Conservation (phyloP, 129 eudicot species). For the Saposhnikovia divaricata region DNA sequence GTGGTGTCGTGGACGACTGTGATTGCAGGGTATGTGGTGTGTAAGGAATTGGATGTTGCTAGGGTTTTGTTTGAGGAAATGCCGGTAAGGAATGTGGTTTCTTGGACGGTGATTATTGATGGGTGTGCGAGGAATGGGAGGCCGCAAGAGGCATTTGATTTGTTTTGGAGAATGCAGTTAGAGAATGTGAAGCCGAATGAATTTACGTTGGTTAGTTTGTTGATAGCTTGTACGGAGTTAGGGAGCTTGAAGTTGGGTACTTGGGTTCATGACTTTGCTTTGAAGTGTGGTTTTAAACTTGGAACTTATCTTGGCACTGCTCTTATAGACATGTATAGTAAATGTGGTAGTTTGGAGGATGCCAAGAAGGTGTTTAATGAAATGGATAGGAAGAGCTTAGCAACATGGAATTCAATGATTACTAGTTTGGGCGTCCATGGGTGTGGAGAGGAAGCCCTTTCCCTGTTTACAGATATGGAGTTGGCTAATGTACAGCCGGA, state of each 20-base stretch:
- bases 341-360: constrained; percentile 32
- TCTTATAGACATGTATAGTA: constrained; percentile 32
- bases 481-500: constrained; percentile 28
- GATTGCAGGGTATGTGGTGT: constrained; percentile 22
- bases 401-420: constrained; percentile 38
- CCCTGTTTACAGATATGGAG: constrained; percentile 33
- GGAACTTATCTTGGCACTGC: constrained; percentile 27
- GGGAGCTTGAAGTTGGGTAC: constrained; percentile 24
- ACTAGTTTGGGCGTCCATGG: constrained; percentile 36
- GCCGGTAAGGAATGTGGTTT: constrained; percentile 30
- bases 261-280: constrained; percentile 24
- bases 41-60: constrained; percentile 23
- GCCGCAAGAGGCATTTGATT: constrained; percentile 24
- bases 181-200: constrained; percentile 32
- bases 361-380: constrained; percentile 21
- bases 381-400: constrained; percentile 25
- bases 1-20: constrained; percentile 33
- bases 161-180: constrained; percentile 27
- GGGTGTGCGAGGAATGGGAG: constrained; percentile 20
- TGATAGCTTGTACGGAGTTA: constrained; percentile 24
- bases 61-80: constrained; percentile 21
- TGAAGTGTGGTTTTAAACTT: constrained; percentile 20
- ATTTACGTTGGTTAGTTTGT: constrained; percentile 25
- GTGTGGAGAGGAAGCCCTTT: constrained; percentile 33
- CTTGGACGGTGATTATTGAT: constrained; percentile 30